phyloP scores from a whole-genome alignment of 1,284 basidiomycete species.

The Marasmius oreades region DNA sequence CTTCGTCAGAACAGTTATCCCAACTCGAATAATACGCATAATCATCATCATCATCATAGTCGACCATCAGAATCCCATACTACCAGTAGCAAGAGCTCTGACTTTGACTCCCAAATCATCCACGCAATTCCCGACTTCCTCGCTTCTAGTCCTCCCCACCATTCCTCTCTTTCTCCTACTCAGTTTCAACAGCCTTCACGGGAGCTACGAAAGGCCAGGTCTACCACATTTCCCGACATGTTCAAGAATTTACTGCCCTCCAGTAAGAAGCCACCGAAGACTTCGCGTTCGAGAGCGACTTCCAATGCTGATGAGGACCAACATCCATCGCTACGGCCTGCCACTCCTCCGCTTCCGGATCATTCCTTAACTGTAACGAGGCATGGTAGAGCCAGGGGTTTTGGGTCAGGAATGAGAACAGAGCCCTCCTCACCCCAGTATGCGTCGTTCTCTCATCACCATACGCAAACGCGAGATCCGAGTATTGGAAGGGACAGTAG shows the following conservation, averaged over 20 bases:
- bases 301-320: slow-evolving; percentile 5
- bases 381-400: neutral
- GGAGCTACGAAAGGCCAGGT: slow-evolving; percentile 6
- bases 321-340: slow-evolving; percentile 14
- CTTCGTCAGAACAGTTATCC: slow-evolving; percentile 13
- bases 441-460: neutral
- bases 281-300: slow-evolving; percentile 1
- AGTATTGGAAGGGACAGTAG: slow-evolving; percentile 1
- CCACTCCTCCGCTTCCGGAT: slow-evolving; percentile 12
- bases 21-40: neutral
- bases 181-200: neutral
- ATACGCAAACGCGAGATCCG: neutral
- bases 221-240: neutral
- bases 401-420: neutral
- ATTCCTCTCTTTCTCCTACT: neutral
- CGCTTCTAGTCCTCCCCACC: neutral
- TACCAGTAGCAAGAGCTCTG: slow-evolving; percentile 1
- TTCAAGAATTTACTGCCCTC: neutral
- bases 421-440: neutral
- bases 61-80: slow-evolving; percentile 10
- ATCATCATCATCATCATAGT: slow-evolving; percentile 10
- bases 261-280: slow-evolving; percentile 2
- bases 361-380: neutral
- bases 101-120: neutral
- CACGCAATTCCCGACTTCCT: neutral